A percentile compares a stretch with the other conserved stretches of the same genome.
Conservation (phyloP, 1,139 yeast species). For the Yamadazyma siamensis region DNA sequence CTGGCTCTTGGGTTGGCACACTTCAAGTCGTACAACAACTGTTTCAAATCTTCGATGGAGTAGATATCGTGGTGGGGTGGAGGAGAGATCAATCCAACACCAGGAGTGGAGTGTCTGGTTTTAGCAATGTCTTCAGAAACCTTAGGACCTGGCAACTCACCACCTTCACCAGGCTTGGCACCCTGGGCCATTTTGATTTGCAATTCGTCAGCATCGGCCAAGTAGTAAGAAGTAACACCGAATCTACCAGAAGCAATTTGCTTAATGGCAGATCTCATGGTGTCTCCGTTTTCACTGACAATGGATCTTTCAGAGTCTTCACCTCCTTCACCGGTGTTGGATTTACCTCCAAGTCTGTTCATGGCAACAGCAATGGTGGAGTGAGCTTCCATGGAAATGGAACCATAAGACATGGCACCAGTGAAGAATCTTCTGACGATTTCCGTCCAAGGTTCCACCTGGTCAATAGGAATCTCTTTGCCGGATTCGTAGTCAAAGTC, state of each 20-base stretch:
- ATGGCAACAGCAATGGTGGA: conserved; percentile 97
- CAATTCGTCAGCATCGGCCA: conserved; percentile 94
- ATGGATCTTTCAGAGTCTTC: conserved; percentile 91
- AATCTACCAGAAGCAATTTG: conserved; percentile 98
- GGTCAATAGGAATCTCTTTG: conserved; percentile 84
- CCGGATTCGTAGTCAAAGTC: conserved; percentile 80
- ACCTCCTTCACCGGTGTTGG: conserved; percentile 99
- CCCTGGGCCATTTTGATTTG: conserved; percentile 99
- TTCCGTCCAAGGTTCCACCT: conserved; percentile 99
- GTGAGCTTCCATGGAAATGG: conserved; percentile 97
- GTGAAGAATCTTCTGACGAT: conserved; percentile 96
- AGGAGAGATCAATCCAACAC: conserved; percentile 95
- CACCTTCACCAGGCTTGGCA: conserved; percentile 99
- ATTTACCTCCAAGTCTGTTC: conserved; percentile 97
- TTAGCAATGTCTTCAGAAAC: conserved; percentile 86
- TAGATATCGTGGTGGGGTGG: conserved; percentile 99
- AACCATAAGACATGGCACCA: conserved; percentile 99
- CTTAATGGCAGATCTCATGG: conserved; percentile 97
- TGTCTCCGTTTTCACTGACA: conserved; percentile 82
- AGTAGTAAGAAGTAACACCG: conserved; percentile 93
- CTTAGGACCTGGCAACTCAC: conserved; percentile 95
- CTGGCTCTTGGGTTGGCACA: conserved; percentile 97
- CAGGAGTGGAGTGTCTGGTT: conserved; percentile 95
- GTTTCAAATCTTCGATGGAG: conserved; percentile 96
- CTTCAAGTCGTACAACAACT: conserved; percentile 91